Conservation (phyloP, 768 basidiomycete species). For the Auricularia sp. region DNA sequence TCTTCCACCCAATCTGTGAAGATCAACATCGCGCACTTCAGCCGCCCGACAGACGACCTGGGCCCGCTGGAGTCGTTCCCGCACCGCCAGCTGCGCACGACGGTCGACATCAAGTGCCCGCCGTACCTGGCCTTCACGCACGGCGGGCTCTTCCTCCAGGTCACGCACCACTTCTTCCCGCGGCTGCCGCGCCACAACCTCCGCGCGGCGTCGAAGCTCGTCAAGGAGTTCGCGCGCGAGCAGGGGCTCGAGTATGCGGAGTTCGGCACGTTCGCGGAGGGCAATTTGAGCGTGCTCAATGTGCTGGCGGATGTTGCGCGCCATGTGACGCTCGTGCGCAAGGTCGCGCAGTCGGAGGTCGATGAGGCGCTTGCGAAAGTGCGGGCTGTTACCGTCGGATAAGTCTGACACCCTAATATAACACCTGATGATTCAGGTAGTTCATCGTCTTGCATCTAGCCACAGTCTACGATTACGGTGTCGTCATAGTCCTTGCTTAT, state of each 20-base stretch:
- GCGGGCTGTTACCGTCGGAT: neutral
- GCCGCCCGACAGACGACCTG: constrained; percentile 88
- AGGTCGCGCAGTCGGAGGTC: constrained; percentile 71
- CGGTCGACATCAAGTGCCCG: constrained; percentile 87
- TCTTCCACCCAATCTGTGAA: constrained; percentile 16
- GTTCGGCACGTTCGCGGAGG: constrained; percentile 71
- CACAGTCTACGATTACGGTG: too few species aligned
- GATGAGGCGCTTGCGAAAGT: constrained; percentile 40
- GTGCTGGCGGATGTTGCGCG: constrained; percentile 79
- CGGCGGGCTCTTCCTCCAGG: constrained; percentile 97
- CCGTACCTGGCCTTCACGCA: constrained; percentile 80
- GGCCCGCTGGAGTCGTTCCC: constrained; percentile 88
- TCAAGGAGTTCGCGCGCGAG: constrained; percentile 81
- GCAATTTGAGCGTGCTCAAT: constrained; percentile 75
- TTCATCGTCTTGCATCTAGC: too few species aligned
- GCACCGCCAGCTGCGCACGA: constrained; percentile 93
- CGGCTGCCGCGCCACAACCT: constrained; percentile 91
- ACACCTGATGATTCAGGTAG: too few species aligned
- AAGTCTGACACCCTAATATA: too few species aligned
- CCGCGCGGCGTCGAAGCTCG: constrained; percentile 65
- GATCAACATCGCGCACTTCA: constrained; percentile 97
- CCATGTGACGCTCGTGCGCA: constrained; percentile 73
- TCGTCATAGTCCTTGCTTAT: too few species aligned
- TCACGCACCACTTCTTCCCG: constrained; percentile 95
- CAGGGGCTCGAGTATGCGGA: constrained; percentile 82